Percentiles rank a stretch among this genome's conserved stretches.
phyloP scores from a whole-genome alignment of 2,329 filamentous ascomycete species.

The Sclerotinia subarctica region DNA sequence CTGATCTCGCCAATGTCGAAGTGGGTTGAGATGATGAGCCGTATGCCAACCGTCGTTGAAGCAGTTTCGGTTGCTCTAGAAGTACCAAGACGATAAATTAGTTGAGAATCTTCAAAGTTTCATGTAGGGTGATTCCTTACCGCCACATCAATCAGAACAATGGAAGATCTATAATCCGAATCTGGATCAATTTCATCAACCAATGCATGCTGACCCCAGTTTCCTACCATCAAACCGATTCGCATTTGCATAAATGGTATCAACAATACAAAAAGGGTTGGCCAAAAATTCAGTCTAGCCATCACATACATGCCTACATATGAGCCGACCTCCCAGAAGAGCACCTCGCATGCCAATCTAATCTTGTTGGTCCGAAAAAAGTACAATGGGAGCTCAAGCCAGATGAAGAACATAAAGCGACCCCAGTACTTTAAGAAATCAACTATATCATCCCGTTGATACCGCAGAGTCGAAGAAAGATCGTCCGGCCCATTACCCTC shows the following conservation, averaged over 20 bases:
- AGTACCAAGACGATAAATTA: conserved; percentile 19
- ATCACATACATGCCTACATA: conserved; percentile 56
- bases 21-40: conserved; percentile 74
- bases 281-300: conserved; percentile 47
- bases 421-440: conserved; percentile 71
- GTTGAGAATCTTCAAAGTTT: not conserved
- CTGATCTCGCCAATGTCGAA: conserved; percentile 78
- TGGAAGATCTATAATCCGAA: conserved; percentile 75
- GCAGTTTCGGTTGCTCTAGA: conserved; percentile 73
- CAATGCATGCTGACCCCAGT: conserved; percentile 82
- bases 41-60: conserved; percentile 84
- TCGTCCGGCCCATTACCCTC: conserved; percentile 77
- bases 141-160: conserved; percentile 74
- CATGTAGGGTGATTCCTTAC: conserved; percentile 48
- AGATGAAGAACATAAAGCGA: conserved; percentile 70
- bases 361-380: conserved; percentile 63
- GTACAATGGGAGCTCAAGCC: conserved; percentile 72
- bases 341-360: conserved; percentile 52
- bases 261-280: conserved; percentile 61
- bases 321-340: conserved; percentile 58
- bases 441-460: conserved; percentile 65
- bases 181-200: conserved; percentile 72
- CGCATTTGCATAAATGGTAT: conserved; percentile 65
- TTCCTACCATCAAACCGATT: conserved; percentile 73
- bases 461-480: conserved; percentile 71